These are phyloP conservation scores for Isoetes taiwanensis DNA, from an alignment of 75 land plant species.

Conservation along the genomic window DNA sequence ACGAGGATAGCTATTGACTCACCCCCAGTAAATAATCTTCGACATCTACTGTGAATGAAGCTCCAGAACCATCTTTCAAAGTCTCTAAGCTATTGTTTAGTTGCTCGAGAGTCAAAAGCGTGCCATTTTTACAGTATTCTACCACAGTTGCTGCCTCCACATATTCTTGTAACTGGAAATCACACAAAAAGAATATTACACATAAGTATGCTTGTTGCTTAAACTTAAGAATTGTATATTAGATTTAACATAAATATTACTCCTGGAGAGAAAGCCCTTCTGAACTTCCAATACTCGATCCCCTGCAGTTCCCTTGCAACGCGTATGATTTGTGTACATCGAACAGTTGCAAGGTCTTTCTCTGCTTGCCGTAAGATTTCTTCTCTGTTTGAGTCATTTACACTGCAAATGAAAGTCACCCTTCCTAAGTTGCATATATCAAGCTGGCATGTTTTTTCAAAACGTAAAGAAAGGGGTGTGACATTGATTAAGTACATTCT, in stretches of 20 bases:
- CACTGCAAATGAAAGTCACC: constrained; percentile 19
- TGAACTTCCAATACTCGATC: constrained; percentile 66
- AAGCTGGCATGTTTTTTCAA: not conserved
- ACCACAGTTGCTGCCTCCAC: constrained; percentile 78
- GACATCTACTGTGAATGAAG: constrained; percentile 49
- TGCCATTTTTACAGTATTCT: constrained; percentile 59
- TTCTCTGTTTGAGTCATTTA: constrained; percentile 47
- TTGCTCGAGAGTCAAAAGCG: constrained; percentile 51
- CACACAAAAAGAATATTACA: not conserved
- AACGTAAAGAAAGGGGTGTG: not conserved
- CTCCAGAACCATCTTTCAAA: constrained; percentile 41
- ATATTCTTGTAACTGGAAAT: constrained; percentile 67
- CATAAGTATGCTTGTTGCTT: not conserved
- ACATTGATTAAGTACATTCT: not conserved
- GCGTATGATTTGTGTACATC: constrained; percentile 33
- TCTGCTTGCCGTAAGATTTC: constrained; percentile 65
- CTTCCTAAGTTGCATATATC: not conserved
- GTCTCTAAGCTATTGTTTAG: constrained; percentile 39
- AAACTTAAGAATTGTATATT: not conserved
- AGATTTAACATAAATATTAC: constrained; percentile 15
- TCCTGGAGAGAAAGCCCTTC: constrained; percentile 81
- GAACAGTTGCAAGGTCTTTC: constrained; percentile 46
- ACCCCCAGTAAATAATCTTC: constrained; percentile 84
- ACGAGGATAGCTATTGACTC: constrained; percentile 14
- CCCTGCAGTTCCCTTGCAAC: constrained; percentile 65